phyloP scores from a whole-genome alignment of 208 protist genomes.

The Perkinsela sp. region DNA sequence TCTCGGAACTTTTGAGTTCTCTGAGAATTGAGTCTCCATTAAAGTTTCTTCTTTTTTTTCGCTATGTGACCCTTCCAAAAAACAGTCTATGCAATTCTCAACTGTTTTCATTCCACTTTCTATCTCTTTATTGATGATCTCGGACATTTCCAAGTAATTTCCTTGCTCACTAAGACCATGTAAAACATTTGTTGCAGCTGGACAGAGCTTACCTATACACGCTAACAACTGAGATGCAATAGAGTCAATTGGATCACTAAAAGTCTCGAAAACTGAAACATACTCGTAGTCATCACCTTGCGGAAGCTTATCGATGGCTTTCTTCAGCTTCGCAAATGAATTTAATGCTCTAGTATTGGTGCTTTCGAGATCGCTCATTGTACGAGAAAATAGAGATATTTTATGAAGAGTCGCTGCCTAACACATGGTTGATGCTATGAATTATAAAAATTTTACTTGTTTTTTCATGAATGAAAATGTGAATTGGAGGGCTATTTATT shows the following conservation, averaged over 20 bases:
- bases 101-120: slow-evolving; percentile 3
- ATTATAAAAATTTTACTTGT: too few relatives aligned
- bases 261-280: slow-evolving; percentile 1
- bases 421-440: slow-evolving; percentile 2
- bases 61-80: neutral
- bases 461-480: too few relatives aligned
- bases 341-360: too few relatives aligned
- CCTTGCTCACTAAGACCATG: slow-evolving; percentile 1
- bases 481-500: too few relatives aligned
- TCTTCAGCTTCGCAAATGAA: neutral
- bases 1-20: slow-evolving; percentile 2
- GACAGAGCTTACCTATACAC: neutral
- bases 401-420: slow-evolving; percentile 3
- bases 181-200: neutral
- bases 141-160: slow-evolving; percentile 1
- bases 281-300: slow-evolving; percentile 8
- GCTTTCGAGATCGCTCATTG: too few relatives aligned
- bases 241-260: slow-evolving; percentile 3
- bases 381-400: neutral
- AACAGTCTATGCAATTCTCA: neutral
- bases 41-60: too few relatives aligned
- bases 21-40: slow-evolving; percentile 4
- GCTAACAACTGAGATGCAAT: slow-evolving; percentile 1
- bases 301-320: slow-evolving; percentile 3
- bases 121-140: slow-evolving; percentile 1